These are phyloP conservation scores for Annulohypoxylon maeteangense DNA, from an alignment of 495 filamentous ascomycete species.

Conservation along the genomic window DNA sequence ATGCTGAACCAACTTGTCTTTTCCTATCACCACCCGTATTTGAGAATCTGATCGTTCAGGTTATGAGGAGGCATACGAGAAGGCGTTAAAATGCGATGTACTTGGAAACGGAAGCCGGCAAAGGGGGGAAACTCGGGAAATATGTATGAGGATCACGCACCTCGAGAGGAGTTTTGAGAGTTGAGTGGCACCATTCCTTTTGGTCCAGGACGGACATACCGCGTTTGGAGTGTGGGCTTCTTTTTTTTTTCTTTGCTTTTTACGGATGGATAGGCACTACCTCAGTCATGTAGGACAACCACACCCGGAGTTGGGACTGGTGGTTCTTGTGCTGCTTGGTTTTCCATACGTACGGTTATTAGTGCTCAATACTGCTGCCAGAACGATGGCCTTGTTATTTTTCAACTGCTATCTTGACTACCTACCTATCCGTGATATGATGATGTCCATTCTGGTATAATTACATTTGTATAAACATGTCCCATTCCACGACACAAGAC, in stretches of 20 bases:
- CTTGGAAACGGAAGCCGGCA: slow-evolving; percentile 11
- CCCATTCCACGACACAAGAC: too few species aligned
- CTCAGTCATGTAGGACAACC: slow-evolving; percentile 4
- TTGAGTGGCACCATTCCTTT: slow-evolving; percentile 8
- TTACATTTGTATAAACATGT: too few species aligned
- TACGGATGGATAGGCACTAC: slow-evolving; percentile 12
- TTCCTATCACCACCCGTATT: slow-evolving; percentile 1
- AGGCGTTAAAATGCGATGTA: slow-evolving; percentile 32
- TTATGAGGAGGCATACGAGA: slow-evolving; percentile 26
- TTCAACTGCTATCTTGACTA: neutral
- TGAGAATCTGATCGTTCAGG: neutral
- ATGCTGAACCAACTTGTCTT: neutral
- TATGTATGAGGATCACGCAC: slow-evolving; percentile 21
- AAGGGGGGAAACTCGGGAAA: slow-evolving; percentile 28
- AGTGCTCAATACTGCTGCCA: slow-evolving; percentile 24
- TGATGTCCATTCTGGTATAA: neutral
- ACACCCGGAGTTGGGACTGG: slow-evolving; percentile 26
- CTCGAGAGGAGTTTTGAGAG: slow-evolving; percentile 35
- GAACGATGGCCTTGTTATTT: slow-evolving; percentile 9
- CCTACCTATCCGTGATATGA: neutral
- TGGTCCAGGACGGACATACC: slow-evolving; percentile 9
- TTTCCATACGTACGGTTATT: slow-evolving; percentile 8
- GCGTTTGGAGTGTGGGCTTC: neutral
- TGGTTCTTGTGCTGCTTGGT: neutral
- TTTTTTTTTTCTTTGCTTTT: slow-evolving; percentile 5